A percentile compares a stretch with the other conserved stretches of the same genome.
phyloP scores from a whole-genome alignment of 1,139 yeast genomes.

The Yamadazyma sp. region DNA sequence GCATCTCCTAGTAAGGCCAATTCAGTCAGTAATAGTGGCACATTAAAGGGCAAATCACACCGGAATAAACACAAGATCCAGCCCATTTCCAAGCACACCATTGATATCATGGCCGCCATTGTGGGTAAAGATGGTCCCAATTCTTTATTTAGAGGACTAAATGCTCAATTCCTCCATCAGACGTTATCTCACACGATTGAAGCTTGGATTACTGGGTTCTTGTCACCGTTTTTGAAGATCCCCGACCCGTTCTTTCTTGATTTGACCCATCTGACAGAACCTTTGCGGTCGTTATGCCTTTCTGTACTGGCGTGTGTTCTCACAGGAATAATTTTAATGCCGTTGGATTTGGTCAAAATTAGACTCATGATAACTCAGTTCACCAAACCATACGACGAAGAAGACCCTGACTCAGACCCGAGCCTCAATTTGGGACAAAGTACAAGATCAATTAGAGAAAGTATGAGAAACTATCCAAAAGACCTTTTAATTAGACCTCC shows the following conservation, averaged over 20 bases:
- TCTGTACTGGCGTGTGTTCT: slow-evolving; percentile 71
- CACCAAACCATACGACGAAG: slow-evolving; percentile 19
- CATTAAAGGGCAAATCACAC: slow-evolving; percentile 6
- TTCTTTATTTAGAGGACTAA: slow-evolving; percentile 84
- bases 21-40: slow-evolving; percentile 1
- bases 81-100: slow-evolving; percentile 65
- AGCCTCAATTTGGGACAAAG: slow-evolving; percentile 12
- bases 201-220: slow-evolving; percentile 88
- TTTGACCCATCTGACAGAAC: slow-evolving; percentile 77
- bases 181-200: slow-evolving; percentile 77
- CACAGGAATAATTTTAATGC: slow-evolving; percentile 77
- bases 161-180: slow-evolving; percentile 78
- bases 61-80: slow-evolving; percentile 36
- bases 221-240: slow-evolving; percentile 78
- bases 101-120: slow-evolving; percentile 70
- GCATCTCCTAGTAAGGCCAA: slow-evolving; percentile 5
- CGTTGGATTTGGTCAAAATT: slow-evolving; percentile 78
- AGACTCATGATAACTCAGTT: slow-evolving; percentile 68
- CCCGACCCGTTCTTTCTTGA: slow-evolving; percentile 91
- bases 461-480: slow-evolving; percentile 35
- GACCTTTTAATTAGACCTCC: slow-evolving; percentile 56
- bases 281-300: slow-evolving; percentile 62
- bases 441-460: slow-evolving; percentile 40
- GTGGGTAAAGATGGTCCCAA: slow-evolving; percentile 76
- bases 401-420: not conserved